These are phyloP conservation scores for Daldinia childiae DNA, from an alignment of 495 filamentous ascomycete genomes.

Conservation along the genomic window DNA sequence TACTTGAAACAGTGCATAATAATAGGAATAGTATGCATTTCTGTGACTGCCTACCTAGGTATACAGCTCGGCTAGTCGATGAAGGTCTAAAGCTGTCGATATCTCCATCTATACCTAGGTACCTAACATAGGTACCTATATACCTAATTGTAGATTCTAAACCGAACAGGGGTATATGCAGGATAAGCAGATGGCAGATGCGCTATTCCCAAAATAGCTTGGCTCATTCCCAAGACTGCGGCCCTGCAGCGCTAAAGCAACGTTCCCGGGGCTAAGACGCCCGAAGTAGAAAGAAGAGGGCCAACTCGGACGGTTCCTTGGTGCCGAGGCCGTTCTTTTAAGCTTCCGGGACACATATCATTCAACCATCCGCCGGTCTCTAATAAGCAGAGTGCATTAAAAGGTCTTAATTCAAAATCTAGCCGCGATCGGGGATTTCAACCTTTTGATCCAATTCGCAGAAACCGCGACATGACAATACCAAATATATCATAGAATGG, in stretches of 20 bases:
- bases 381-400: conserved; percentile 29
- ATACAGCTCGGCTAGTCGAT: not conserved
- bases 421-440: not conserved
- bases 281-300: conserved; percentile 1
- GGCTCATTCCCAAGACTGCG: not conserved
- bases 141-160: not conserved
- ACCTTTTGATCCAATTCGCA: not conserved
- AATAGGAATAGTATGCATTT: not conserved
- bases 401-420: not conserved
- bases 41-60: too few relatives aligned
- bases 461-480: not conserved
- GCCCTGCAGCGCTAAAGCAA: not conserved
- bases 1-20: not conserved
- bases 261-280: conserved; percentile 3
- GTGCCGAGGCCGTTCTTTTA: conserved; percentile 10
- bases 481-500: conserved; percentile 7
- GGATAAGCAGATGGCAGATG: conserved; percentile 43
- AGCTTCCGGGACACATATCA: conserved; percentile 1
- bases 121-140: too few relatives aligned
- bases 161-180: conserved; percentile 24
- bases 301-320: conserved; percentile 17
- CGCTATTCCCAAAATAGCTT: conserved; percentile 12
- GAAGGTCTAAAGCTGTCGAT: not conserved
- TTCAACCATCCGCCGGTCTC: not conserved
- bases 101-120: too few relatives aligned